These are phyloP conservation scores for Colletotrichum eleusines DNA, from an alignment of 2,329 filamentous ascomycete species.

Conservation along the genomic window DNA sequence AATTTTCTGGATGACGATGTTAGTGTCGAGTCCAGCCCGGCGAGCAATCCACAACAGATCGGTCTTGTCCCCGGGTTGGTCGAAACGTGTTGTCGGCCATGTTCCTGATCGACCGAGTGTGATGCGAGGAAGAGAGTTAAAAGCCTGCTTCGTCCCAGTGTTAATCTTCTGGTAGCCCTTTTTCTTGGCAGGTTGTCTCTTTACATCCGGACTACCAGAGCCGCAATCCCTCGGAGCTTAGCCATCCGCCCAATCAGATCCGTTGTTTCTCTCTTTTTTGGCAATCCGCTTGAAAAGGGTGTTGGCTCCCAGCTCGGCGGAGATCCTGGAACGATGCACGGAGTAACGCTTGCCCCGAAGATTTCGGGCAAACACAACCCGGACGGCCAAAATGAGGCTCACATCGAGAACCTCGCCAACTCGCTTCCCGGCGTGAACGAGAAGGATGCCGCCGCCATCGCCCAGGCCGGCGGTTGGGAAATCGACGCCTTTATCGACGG, in stretches of 20 bases:
- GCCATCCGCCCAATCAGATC: constrained; percentile 15
- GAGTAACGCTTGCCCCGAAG: constrained; percentile 35
- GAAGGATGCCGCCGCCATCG: constrained; percentile 53
- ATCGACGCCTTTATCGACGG: constrained; percentile 55
- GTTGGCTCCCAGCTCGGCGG: constrained; percentile 10
- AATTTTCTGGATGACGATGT: constrained; percentile 32
- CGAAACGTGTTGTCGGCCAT: not conserved
- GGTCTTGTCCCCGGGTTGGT: constrained; percentile 30
- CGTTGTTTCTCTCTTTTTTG: not conserved
- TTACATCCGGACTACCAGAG: constrained; percentile 26
- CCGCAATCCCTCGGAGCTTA: constrained; percentile 28
- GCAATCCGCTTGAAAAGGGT: not conserved
- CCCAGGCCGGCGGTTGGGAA: constrained; percentile 51
- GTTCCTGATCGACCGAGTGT: constrained; percentile 4
- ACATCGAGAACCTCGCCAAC: constrained; percentile 33
- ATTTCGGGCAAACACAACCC: constrained; percentile 38
- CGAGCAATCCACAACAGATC: constrained; percentile 21
- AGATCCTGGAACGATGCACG: constrained; percentile 27
- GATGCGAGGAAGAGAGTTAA: constrained; percentile 15
- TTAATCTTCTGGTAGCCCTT: not conserved
- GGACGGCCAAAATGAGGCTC: constrained; percentile 36
- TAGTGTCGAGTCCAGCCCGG: constrained; percentile 32
- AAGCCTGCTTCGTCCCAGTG: constrained; percentile 31
- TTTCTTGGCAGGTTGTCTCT: constrained; percentile 27
- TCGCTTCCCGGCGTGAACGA: constrained; percentile 31